Percentiles rank a stretch among this genome's conserved stretches.
Conservation (phyloP, 768 basidiomycete species). For the Collybiopsis luxurians region DNA sequence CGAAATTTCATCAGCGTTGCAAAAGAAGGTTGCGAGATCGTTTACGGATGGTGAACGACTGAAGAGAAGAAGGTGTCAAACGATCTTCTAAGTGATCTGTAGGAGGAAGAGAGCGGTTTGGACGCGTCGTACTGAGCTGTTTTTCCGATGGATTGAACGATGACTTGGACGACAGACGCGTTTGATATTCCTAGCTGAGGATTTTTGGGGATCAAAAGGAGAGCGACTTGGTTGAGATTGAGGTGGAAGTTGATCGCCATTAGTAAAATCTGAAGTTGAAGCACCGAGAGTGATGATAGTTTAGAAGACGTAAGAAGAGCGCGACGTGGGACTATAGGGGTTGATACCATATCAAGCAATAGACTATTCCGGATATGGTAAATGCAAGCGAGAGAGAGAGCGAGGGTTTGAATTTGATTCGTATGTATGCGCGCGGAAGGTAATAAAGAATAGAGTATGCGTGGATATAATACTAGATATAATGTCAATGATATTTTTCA, state of each 20-base stretch:
- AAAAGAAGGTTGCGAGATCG: slow-evolving; percentile 2
- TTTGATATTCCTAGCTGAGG: background rate
- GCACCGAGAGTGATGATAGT: too few species aligned
- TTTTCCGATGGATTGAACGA: slow-evolving; percentile 1
- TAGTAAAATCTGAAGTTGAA: too few species aligned
- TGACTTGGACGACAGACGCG: slow-evolving; percentile 1
- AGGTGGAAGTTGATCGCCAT: background rate
- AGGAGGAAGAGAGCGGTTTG: background rate
- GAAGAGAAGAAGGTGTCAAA: background rate
- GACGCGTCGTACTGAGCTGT: background rate
- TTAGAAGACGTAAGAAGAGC: too few species aligned
- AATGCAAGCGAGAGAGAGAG: background rate
- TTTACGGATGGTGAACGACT: slow-evolving; percentile 1
- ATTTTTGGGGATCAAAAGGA: background rate
- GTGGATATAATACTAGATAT: background rate
- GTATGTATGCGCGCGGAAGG: background rate
- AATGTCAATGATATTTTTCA: background rate
- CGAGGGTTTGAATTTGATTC: background rate
- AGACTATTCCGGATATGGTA: background rate
- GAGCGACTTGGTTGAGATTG: slow-evolving; percentile 1
- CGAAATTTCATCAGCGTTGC: slow-evolving; percentile 4
- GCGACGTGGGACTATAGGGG: too few species aligned
- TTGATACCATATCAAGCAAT: background rate
- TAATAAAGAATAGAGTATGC: background rate
- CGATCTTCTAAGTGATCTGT: too few species aligned